A percentile compares a stretch with the other conserved stretches of the same genome.
phyloP scores from a whole-genome alignment of 2,329 filamentous ascomycete species.

The Hypomyces rosellus region DNA sequence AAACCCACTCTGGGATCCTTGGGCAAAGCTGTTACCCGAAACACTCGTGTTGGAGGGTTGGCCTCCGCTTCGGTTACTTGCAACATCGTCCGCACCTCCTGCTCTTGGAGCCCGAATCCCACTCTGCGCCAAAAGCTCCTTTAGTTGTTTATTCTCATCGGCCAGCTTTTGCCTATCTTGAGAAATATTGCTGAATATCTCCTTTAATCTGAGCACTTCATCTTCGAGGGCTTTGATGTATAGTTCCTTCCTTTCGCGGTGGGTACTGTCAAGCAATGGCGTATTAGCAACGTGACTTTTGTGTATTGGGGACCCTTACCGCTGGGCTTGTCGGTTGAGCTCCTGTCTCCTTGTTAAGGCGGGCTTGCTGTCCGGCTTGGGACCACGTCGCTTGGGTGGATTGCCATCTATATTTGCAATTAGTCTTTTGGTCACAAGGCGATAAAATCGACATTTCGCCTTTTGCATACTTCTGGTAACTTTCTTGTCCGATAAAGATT shows the following conservation, averaged over 20 bases:
- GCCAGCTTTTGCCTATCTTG: slow-evolving; percentile 70
- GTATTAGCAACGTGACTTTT: neutral
- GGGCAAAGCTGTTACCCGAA: slow-evolving; percentile 53
- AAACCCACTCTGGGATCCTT: slow-evolving; percentile 37
- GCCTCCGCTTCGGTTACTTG: slow-evolving; percentile 40
- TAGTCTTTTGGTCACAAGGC: neutral
- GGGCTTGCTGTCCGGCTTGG: slow-evolving; percentile 94
- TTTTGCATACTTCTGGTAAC: slow-evolving; percentile 59
- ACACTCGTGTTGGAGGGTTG: slow-evolving; percentile 49
- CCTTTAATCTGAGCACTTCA: slow-evolving; percentile 82
- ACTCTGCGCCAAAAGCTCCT: slow-evolving; percentile 46
- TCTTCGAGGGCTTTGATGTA: slow-evolving; percentile 93
- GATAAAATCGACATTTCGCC: neutral
- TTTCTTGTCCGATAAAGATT: slow-evolving; percentile 65
- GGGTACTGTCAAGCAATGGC: slow-evolving; percentile 55
- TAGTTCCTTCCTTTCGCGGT: slow-evolving; percentile 91
- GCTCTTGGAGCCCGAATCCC: slow-evolving; percentile 35
- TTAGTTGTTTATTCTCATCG: slow-evolving; percentile 75
- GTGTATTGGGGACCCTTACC: slow-evolving; percentile 46
- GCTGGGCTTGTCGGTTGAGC: slow-evolving; percentile 89
- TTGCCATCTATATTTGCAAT: slow-evolving; percentile 60
- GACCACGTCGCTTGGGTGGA: slow-evolving; percentile 80
- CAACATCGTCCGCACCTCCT: slow-evolving; percentile 34
- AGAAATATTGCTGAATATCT: slow-evolving; percentile 67
- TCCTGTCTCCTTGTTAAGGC: slow-evolving; percentile 88